Evolutionary conservation across 2,329 filamentous ascomycete species (phyloP), one percentile per base, ranked within the genome.

Genomic region (Cordyceps cateniannulata): DNA sequence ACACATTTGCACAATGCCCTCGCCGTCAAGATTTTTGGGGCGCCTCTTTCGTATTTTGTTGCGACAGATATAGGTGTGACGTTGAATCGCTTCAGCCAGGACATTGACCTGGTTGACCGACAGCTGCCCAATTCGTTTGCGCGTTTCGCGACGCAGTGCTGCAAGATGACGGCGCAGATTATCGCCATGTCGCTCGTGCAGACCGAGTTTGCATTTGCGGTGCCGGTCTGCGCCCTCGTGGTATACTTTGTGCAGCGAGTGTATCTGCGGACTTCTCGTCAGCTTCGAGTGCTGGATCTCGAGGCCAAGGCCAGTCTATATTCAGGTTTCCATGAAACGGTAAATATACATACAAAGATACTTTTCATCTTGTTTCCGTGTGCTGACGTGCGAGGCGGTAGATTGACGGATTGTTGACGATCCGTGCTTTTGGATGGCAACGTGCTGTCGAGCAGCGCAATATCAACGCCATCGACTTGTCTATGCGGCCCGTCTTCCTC

Each of bases 211-310:
- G 72, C 73, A 0, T 66, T 79, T 1, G 73, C 73, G 0, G 70
- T 84, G 14, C 82, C 82, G 0, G 55, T 76, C 7, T 65, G 62
- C 7, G 16, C 64, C 1, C 18, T 65, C 24, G 61, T 62, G 9
- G 62, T 69, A 3, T 71, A 68, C 44, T 45, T 67, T n/a, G 48
- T 72, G 3, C 69, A 70, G 45, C 65, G 63, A 8, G 49, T 67
- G 24, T 69, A 69, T 25, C 72, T 86, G 1, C 75, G 78, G 6
- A 85, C 82, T 0, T 84, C 82, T 0, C 76, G 82, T 0, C 83
- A 85, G 64, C 70, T 86, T 3, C 79, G 82, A 42, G 75, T 81
- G 14, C 67, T 85, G 29, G 83, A 85, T 53, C 72, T 85, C 1
- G 81, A 85, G 63, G 76, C 81, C 0, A 79, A 79, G 52, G 75